Evolutionary conservation across 1,284 basidiomycete genomes (phyloP), one percentile per base, ranked within the genome.

Genomic region (Leccinum subrobustum): DNA sequence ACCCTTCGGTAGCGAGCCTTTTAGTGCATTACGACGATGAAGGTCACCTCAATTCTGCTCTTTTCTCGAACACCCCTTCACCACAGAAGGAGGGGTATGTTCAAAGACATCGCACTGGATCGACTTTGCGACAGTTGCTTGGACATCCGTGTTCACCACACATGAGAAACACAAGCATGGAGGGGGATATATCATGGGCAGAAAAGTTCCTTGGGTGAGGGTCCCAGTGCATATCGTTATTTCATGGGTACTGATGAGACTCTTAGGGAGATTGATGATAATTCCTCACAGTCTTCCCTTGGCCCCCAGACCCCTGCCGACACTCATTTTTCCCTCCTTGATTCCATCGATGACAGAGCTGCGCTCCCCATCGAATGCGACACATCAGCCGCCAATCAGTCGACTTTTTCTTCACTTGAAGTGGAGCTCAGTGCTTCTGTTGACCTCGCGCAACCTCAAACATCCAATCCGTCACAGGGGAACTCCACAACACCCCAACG

Each of bases 121-220:
- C 89, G 4, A 92, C 90, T 9, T 73, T 92, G 60, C 83, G 87
- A 3, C 83, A 91, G 67, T 75, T 92, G 2, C 78, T 92, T 29
- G 87, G 87, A 4, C 79, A 80, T 54, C 77, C 84, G 0, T 76
- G 79, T 18, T 74, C 67, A 1, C 65, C 72, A 56, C 73, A 77
- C 29, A 27, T 68, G 11, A 63, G 64, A 50, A 65, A 60, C 42
- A 70, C 71, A 20, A 78, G 74, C 58, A 73, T 70, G 3, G 87
- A 89, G 68, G 85, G 87, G 9, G 89, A 91, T 66, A 88, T 92
- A 57, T 90, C 88, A 3, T 92, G 89, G 89, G 89, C 89, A 11
- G 89, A 92, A 74, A 81, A 81, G 37, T 86, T 83, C 71, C 77
- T 92, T 60, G 82, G 80, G 89, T 91, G 67, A 62, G 84, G 68